These are phyloP conservation scores for Neoboletus magnificus DNA, from an alignment of 768 basidiomycete species.

Conservation along the genomic window DNA sequence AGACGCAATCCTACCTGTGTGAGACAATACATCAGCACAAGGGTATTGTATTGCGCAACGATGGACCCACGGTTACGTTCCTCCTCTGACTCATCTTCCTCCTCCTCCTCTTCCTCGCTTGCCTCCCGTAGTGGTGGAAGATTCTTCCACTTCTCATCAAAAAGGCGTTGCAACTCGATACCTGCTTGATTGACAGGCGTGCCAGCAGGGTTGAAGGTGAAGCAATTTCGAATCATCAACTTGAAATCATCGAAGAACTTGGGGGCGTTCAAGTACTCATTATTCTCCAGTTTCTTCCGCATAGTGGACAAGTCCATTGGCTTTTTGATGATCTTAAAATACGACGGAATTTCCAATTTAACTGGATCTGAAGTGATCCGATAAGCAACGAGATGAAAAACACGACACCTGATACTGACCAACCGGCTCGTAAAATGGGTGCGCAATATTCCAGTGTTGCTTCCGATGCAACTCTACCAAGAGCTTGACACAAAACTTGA, in stretches of 20 bases:
- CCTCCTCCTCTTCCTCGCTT: constrained; percentile 61
- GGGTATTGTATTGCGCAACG: neutral
- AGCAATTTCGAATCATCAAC: constrained; percentile 93
- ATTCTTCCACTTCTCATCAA: constrained; percentile 88
- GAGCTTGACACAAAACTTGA: constrained; percentile 77
- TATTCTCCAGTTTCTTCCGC: constrained; percentile 74
- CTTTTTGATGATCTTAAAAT: constrained; percentile 84
- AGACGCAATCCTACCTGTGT: constrained; percentile 62
- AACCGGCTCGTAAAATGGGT: constrained; percentile 92
- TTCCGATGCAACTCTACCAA: constrained; percentile 75
- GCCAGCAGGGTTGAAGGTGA: constrained; percentile 84
- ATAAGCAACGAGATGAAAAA: neutral
- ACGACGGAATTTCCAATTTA: constrained; percentile 76
- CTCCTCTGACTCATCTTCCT: constrained; percentile 63
- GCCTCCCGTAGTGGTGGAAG: constrained; percentile 60
- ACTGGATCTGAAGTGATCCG: constrained; percentile 56
- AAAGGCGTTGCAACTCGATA: constrained; percentile 76
- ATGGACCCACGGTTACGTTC: constrained; percentile 59
- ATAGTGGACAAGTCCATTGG: constrained; percentile 96
- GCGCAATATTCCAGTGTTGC: constrained; percentile 67
- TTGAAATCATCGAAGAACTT: constrained; percentile 91
- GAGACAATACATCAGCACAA: constrained; percentile 11
- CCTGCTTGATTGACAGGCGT: constrained; percentile 87
- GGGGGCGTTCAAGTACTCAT: constrained; percentile 71
- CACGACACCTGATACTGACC: constrained; percentile 53